Evolutionary conservation across 345 rosid species (phyloP), one percentile per base, ranked within the genome.

Genomic region (Salix arbutifolia): DNA sequence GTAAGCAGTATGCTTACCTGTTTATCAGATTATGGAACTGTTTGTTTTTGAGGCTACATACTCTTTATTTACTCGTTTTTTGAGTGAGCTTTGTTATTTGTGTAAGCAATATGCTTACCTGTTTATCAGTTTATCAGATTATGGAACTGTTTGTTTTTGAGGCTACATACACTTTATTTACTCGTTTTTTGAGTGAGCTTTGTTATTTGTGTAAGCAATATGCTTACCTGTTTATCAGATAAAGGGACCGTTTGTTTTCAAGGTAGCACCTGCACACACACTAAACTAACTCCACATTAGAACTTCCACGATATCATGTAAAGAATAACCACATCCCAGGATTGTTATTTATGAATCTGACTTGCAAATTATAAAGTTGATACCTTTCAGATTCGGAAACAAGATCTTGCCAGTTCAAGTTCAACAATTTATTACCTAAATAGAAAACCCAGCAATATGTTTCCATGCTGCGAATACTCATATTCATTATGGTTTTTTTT

Each of bases 61-160:
- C 92, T 82, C 75, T 86, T 89, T 82, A 61, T 80, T 89, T 77
- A 88, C 83, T 82, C 82, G 53, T 81, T 84, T 71, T 75, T 52
- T 18, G n/a, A 44, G 67, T 44, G 13, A 31, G 25, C 11, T 56
- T 83, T 82, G 40, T 53, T 31, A 42, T 73, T 56, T 14, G 4
- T n/a, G 0, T 28, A 42, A 77, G 14, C 33, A 19, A 11, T 11
- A 61, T 18, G 8, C 50, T 58, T 12, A 31, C 65, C 4, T 64
- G 19, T n/a, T 53, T 52, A 3, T 31, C 62, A 31, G 76, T n/a
- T n/a, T n/a, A n/a, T n/a, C n/a, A n/a, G n/a, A n/a, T 16, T 66
- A 61, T 16, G 37, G 37, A 5, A 35, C 37, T 35, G 37, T 35
- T 35, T 35, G 37, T 35, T 35, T 35, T 35, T 35, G 37, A 35